Conservation (phyloP, 768 basidiomycete species). For the Suillus subluteus region DNA sequence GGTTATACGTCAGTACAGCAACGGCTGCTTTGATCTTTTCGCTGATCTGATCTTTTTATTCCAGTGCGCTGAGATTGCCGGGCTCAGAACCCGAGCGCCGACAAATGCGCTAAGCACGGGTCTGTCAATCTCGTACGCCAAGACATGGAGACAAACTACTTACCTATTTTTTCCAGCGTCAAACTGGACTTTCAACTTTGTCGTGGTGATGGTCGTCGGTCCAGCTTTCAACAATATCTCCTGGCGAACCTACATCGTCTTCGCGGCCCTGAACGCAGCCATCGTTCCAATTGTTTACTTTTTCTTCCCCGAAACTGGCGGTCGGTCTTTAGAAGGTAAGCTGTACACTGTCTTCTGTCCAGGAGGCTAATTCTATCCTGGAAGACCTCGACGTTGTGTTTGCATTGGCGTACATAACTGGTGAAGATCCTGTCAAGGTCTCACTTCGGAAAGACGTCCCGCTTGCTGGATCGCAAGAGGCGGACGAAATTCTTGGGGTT, state of each 20-base stretch:
- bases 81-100: slow-evolving; percentile 31
- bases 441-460: slow-evolving; percentile 39
- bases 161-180: slow-evolving; percentile 10
- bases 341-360: background rate
- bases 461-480: slow-evolving; percentile 36
- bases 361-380: background rate
- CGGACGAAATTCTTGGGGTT: slow-evolving; percentile 38
- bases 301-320: slow-evolving; percentile 18
- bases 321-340: slow-evolving; percentile 17
- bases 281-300: slow-evolving; percentile 16
- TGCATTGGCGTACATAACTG: slow-evolving; percentile 37
- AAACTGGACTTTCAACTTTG: slow-evolving; percentile 20
- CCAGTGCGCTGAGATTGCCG: slow-evolving; percentile 35
- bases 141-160: background rate
- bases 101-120: slow-evolving; percentile 36
- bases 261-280: slow-evolving; percentile 13
- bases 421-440: slow-evolving; percentile 36
- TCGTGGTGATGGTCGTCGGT: slow-evolving; percentile 18
- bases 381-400: slow-evolving; percentile 40
- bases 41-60: slow-evolving; percentile 1
- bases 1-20: slow-evolving; percentile 29
- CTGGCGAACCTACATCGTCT: slow-evolving; percentile 17
- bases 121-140: background rate
- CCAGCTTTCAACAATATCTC: slow-evolving; percentile 19
- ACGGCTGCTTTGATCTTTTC: background rate